A percentile compares a stretch with the other conserved stretches of the same genome.
These are phyloP conservation scores for Aspergillus unguis DNA, from an alignment of 2,329 filamentous ascomycete species.

Conservation along the genomic window DNA sequence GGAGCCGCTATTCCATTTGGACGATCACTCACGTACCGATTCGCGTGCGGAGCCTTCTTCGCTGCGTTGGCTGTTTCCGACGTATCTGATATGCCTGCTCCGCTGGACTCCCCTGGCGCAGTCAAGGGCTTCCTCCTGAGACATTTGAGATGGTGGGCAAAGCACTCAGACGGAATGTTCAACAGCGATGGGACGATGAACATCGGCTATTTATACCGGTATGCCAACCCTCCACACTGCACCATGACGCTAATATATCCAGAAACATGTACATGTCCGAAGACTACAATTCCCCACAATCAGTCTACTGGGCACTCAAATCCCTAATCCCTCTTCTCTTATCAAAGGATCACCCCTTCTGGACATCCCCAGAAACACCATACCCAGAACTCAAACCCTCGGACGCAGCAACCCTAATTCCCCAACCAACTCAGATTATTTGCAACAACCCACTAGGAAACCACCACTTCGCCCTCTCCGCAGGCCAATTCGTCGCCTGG, in stretches of 20 bases:
- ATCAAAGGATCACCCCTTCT: conserved; percentile 3
- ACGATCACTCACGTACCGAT: conserved; percentile 16
- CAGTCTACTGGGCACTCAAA: conserved; percentile 17
- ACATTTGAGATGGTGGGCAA: conserved; percentile 15
- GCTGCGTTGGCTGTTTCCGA: conserved; percentile 14
- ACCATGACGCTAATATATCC: background rate
- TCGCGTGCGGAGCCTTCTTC: conserved; percentile 17
- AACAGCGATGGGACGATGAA: conserved; percentile 8
- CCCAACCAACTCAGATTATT: conserved; percentile 12
- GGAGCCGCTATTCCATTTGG: conserved; percentile 7
- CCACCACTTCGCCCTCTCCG: conserved; percentile 20
- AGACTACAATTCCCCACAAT: conserved; percentile 19
- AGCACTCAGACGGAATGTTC: conserved; percentile 8
- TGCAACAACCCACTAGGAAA: conserved; percentile 8
- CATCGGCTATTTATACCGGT: conserved; percentile 12
- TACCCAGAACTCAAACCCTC: background rate
- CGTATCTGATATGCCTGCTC: conserved; percentile 9
- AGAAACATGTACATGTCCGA: conserved; percentile 14
- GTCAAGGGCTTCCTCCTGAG: conserved; percentile 12
- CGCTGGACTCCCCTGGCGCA: conserved; percentile 12
- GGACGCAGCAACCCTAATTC: background rate
- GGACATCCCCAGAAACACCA: background rate
- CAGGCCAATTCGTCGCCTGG: conserved; percentile 18
- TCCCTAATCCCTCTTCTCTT: conserved; percentile 8
- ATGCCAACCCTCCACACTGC: background rate